Conservation (phyloP, 2,329 filamentous ascomycete species). For the Aspergillus cejpii region DNA sequence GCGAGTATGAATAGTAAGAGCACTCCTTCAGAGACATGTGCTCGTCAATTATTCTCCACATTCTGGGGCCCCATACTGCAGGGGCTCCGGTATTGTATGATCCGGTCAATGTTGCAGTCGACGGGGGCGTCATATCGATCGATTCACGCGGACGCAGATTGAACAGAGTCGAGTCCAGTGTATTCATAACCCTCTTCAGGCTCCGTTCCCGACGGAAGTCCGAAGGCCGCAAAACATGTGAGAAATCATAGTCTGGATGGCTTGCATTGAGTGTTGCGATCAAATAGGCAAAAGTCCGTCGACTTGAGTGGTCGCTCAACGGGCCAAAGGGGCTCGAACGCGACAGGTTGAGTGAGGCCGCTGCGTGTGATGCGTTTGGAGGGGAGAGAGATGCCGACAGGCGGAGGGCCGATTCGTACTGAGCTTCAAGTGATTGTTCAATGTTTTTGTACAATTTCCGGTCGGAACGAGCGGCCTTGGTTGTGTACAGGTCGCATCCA, state of each 20-base stretch:
- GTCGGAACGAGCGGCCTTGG: constrained; percentile 88
- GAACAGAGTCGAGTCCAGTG: constrained; percentile 77
- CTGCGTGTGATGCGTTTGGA: constrained; percentile 65
- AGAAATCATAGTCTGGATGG: constrained; percentile 96
- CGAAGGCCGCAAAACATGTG: constrained; percentile 75
- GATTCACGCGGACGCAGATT: constrained; percentile 65
- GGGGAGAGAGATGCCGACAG: constrained; percentile 83
- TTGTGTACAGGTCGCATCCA: constrained; percentile 94
- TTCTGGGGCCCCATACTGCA: constrained; percentile 75
- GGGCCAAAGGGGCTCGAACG: constrained; percentile 88
- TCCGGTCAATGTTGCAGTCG: constrained; percentile 39
- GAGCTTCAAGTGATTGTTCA: constrained; percentile 80
- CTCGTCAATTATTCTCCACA: constrained; percentile 88
- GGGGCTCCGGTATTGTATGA: constrained; percentile 47
- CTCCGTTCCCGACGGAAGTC: constrained; percentile 85
- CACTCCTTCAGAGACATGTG: constrained; percentile 91
- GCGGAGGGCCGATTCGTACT: constrained; percentile 81
- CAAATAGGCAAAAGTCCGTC: constrained; percentile 88
- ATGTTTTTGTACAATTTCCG: constrained; percentile 98
- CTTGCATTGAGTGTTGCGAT: constrained; percentile 95
- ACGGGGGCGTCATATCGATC: constrained; percentile 37
- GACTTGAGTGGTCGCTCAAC: constrained; percentile 77
- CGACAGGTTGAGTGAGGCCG: constrained; percentile 63
- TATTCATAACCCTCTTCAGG: constrained; percentile 74
- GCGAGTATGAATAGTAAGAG: constrained; percentile 80